phyloP scores from a whole-genome alignment of 2,329 filamentous ascomycete species.

The Microcera coccophila region DNA sequence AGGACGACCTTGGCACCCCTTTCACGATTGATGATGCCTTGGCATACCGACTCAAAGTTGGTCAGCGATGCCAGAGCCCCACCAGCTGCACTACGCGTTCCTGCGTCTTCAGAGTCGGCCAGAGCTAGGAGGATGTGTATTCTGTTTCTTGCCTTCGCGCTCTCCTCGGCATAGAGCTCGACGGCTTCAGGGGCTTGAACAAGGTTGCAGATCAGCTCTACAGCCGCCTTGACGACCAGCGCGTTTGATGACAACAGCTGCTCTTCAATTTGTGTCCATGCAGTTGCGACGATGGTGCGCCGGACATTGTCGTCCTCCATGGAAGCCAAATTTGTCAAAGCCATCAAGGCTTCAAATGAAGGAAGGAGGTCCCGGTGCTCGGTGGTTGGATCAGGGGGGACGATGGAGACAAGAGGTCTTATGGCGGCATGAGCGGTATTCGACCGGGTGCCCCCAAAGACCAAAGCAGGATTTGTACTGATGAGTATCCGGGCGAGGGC shows the following conservation, averaged over 20 bases:
- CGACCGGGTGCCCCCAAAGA: constrained; percentile 75
- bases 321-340: constrained; percentile 89
- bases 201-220: constrained; percentile 89
- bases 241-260: constrained; percentile 72
- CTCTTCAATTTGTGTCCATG: constrained; percentile 77
- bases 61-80: constrained; percentile 85
- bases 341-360: constrained; percentile 84
- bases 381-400: constrained; percentile 59
- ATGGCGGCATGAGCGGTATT: constrained; percentile 76
- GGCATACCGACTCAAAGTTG: constrained; percentile 69
- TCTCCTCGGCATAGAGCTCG: constrained; percentile 64
- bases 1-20: constrained; percentile 75
- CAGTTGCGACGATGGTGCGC: constrained; percentile 65
- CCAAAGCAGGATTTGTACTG: constrained; percentile 75
- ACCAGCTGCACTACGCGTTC: constrained; percentile 77
- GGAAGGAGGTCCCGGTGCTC: constrained; percentile 76
- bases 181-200: constrained; percentile 66
- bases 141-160: constrained; percentile 64
- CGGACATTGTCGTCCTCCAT: constrained; percentile 64
- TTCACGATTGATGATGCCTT: constrained; percentile 65
- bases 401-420: constrained; percentile 71
- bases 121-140: constrained; percentile 83
- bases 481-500: constrained; percentile 82
- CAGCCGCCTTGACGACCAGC: constrained; percentile 74
- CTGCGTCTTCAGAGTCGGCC: constrained; percentile 76